Percentiles rank a stretch among this genome's conserved stretches.
These are phyloP conservation scores for Pichia sp. DNA, from an alignment of 1,139 yeast genomes.

Conservation along the genomic window DNA sequence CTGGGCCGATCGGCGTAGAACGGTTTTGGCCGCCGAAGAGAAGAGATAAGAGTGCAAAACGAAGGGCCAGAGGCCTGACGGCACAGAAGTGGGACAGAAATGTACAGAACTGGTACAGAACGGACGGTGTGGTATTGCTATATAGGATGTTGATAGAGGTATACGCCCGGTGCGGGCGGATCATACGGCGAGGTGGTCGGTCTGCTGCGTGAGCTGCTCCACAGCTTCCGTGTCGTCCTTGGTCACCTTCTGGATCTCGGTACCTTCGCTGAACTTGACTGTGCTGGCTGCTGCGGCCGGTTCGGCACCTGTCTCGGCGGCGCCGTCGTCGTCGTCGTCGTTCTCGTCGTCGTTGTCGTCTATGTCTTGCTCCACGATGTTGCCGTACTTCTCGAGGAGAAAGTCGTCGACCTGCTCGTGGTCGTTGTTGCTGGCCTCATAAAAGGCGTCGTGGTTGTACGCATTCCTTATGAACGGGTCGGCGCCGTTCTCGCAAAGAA, in stretches of 20 bases:
- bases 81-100: too few species aligned
- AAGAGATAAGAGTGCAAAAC: background rate
- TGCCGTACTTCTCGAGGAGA: constrained; percentile 65
- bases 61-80: too few species aligned
- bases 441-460: constrained; percentile 78
- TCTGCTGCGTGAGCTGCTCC: constrained; percentile 21
- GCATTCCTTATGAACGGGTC: constrained; percentile 76
- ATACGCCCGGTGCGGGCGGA: background rate
- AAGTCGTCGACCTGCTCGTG: constrained; percentile 65
- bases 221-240: constrained; percentile 42
- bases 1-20: background rate
- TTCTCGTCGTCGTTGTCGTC: constrained; percentile 49
- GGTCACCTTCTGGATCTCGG: constrained; percentile 18
- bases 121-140: background rate
- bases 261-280: constrained; percentile 21
- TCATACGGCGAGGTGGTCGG: constrained; percentile 22
- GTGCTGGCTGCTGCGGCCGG: constrained; percentile 15
- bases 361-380: constrained; percentile 60
- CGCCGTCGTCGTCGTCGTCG: constrained; percentile 37
- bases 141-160: background rate
- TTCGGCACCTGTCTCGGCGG: constrained; percentile 34
- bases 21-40: background rate
- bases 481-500: constrained; percentile 69
- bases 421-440: constrained; percentile 78
- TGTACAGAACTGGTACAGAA: too few species aligned